Percentiles rank a stretch among this genome's conserved stretches.
Conservation (phyloP, 2,329 filamentous ascomycete genomes). For the Didymella sp. region DNA sequence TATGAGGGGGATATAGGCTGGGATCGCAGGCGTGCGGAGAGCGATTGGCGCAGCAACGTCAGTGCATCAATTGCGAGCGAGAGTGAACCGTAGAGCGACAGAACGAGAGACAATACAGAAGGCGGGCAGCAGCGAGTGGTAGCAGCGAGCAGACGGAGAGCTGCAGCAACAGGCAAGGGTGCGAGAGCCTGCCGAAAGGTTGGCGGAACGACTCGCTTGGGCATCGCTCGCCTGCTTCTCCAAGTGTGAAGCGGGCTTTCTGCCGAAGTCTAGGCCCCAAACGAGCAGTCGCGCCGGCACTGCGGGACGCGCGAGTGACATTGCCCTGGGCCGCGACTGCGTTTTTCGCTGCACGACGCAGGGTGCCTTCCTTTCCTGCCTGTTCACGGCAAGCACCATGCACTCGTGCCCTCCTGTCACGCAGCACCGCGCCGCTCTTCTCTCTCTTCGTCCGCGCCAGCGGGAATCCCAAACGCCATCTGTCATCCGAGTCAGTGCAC, state of each 20-base stretch:
- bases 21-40: constrained; percentile 6
- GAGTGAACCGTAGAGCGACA: constrained; percentile 11
- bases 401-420: background rate
- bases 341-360: constrained; percentile 1
- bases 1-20: background rate
- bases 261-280: constrained; percentile 28
- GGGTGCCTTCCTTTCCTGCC: background rate
- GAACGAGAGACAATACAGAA: constrained; percentile 11
- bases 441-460: background rate
- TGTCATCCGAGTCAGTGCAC: constrained; percentile 15
- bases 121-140: constrained; percentile 11
- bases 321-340: constrained; percentile 4
- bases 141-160: constrained; percentile 11
- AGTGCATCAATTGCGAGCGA: constrained; percentile 10
- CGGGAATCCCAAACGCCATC: constrained; percentile 9
- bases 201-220: constrained; percentile 19
- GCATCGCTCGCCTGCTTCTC: constrained; percentile 26
- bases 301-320: constrained; percentile 7
- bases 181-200: constrained; percentile 9
- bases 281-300: constrained; percentile 22
- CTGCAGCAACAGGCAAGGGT: constrained; percentile 14
- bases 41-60: constrained; percentile 7
- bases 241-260: constrained; percentile 25
- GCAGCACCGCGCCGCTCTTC: background rate
- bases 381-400: background rate